Percentiles rank a stretch among this genome's conserved stretches.
Evolutionary conservation across 495 filamentous ascomycete genomes (phyloP).

Genomic region (Chaetomium fimeti): DNA sequence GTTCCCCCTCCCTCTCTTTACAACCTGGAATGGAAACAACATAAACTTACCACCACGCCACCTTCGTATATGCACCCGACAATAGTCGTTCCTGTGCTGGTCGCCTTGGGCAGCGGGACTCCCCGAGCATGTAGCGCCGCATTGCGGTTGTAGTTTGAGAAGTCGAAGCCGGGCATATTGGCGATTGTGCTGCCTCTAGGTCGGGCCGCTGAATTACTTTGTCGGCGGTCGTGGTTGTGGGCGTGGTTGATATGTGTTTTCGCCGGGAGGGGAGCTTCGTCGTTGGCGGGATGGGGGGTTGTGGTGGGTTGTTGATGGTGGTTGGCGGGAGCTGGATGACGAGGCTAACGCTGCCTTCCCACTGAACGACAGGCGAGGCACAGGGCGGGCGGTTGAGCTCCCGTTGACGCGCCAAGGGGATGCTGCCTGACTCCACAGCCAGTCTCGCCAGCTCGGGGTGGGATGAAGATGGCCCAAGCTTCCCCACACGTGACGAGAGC

Average conservation of each 20-base stretch:
- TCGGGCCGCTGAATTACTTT: not conserved
- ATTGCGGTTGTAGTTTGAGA: slow-evolving; percentile 99
- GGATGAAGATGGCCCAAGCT: slow-evolving; percentile 34
- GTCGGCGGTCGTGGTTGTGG: not conserved
- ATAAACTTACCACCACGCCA: slow-evolving; percentile 76
- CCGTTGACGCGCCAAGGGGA: slow-evolving; percentile 23
- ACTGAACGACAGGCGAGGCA: slow-evolving; percentile 17
- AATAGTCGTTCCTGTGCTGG: slow-evolving; percentile 98
- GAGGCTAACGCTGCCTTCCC: slow-evolving; percentile 43
- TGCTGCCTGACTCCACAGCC: slow-evolving; percentile 29
- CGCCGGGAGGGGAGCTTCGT: not conserved
- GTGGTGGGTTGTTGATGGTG: slow-evolving; percentile 15
- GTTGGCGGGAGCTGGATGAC: slow-evolving; percentile 41
- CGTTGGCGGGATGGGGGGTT: slow-evolving; percentile 8
- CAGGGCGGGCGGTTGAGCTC: slow-evolving; percentile 21
- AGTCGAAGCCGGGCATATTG: slow-evolving; percentile 97
- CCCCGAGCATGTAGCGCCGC: slow-evolving; percentile 88
- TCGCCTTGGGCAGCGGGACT: slow-evolving; percentile 92
- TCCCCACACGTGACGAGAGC: slow-evolving; percentile 30
- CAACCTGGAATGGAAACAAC: not conserved
- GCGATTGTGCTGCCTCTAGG: slow-evolving; percentile 19
- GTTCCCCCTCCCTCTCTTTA: not conserved
- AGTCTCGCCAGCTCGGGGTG: not conserved
- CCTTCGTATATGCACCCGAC: slow-evolving; percentile 97
- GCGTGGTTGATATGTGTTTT: slow-evolving; percentile 1